Base-by-base conservation (phyloP, 495 filamentous ascomycete species). In the Tuber melanosporum region DNA sequence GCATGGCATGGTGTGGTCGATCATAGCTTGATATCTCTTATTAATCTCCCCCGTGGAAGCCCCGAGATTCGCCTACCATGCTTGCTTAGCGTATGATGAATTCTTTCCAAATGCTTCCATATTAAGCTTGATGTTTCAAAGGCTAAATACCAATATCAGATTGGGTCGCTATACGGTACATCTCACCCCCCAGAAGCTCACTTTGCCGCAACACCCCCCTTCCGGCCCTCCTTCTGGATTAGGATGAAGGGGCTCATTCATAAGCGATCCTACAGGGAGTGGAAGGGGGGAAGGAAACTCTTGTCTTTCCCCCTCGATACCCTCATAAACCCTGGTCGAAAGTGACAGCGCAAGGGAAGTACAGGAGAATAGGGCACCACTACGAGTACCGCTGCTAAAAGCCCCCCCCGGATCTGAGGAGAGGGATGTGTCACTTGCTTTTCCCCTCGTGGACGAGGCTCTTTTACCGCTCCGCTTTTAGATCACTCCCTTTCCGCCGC, bases 401-500 rank as follows among this genome's bases (percentile, higher is more conserved):
- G 4, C 26, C 57, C 32, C 32, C 32, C 32, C 57, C 57, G 17
- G 57, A 36, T 66, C 57, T 66, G 12, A 66, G 57, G 57, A 26
- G 26, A 17, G 14, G 12, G 57, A 66, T 36, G 15, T 5, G 26
- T 66, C 57, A 17, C 57, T 66, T 32, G 3, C 9, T 32, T 66
- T 66, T 32, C 6, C 57, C 57, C 57, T 36, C 14, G 26, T 66
- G 12, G 57, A 6, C 57, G 57, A 66, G 57, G 57, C 57, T 66
- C 57, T 66, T 66, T 66, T 66, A 26, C 57, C 57, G 57, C 57
- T 66, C 26, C 57, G 3, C 26, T 66, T 66, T 66, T 66, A 66
- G 57, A 17, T 36, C 26, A 14, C 32, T 66, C 32, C 32, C 26
- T 14, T 17, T 66, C 57, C 32, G 26, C 57, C 32, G 57, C 57